Conservation (phyloP, 2,329 filamentous ascomycete genomes). For the Immersiporthe knoxdaviesiana region DNA sequence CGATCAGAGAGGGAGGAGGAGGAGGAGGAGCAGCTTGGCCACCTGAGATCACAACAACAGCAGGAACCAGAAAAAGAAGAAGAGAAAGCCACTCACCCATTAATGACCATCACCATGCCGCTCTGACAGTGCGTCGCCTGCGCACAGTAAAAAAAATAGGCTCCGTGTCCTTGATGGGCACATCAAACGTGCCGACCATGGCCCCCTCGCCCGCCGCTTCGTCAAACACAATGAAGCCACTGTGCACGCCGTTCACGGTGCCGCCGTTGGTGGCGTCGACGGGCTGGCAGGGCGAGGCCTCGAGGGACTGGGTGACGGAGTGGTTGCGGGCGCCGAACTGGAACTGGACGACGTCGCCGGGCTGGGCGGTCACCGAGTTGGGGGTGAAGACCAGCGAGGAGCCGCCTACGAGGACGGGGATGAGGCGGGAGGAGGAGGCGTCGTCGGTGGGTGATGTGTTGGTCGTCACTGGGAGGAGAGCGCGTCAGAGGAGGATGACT, state of each 20-base stretch:
- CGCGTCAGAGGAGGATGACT: background rate
- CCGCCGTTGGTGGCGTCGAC: conserved; percentile 39
- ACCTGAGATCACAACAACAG: too few species aligned
- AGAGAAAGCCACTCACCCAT: conserved; percentile 33
- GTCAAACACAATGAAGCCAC: conserved; percentile 45
- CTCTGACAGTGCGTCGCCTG: conserved; percentile 52
- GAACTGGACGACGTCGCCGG: conserved; percentile 35
- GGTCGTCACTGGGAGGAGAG: conserved; percentile 6
- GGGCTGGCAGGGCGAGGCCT: conserved; percentile 43
- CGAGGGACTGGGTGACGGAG: conserved; percentile 43
- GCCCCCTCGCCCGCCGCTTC: conserved; percentile 38
- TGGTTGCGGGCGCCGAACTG: conserved; percentile 37
- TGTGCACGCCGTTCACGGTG: conserved; percentile 41
- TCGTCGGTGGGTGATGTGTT: background rate
- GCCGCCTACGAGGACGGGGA: conserved; percentile 32
- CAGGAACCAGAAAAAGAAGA: too few species aligned
- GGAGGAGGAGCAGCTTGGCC: too few species aligned
- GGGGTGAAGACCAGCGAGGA: conserved; percentile 29
- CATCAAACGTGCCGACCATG: conserved; percentile 50
- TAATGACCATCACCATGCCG: conserved; percentile 56
- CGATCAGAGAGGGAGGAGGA: background rate
- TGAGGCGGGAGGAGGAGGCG: conserved; percentile 13
- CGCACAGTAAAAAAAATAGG: conserved; percentile 56
- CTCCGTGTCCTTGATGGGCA: conserved; percentile 48
- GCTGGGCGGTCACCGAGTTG: conserved; percentile 29